These are phyloP conservation scores for Penicillium decumbens DNA, from an alignment of 2,329 filamentous ascomycete species.

Conservation along the genomic window DNA sequence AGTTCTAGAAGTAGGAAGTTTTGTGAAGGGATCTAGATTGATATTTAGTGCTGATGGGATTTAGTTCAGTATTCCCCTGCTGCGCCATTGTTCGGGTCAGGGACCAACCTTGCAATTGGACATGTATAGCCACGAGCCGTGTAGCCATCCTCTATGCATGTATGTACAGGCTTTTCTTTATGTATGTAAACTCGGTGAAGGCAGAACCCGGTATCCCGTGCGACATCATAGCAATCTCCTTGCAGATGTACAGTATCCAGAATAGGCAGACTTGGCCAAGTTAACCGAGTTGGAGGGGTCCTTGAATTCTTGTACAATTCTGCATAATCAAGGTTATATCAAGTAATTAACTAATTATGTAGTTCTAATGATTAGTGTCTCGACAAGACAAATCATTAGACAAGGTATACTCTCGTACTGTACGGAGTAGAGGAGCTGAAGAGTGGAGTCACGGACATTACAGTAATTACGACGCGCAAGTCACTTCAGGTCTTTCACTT, in stretches of 20 bases:
- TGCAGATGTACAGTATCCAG: not conserved
- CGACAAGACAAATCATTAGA: too few species aligned
- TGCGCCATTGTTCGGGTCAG: conserved; percentile 4
- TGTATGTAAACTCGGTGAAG: not conserved
- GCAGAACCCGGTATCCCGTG: not conserved
- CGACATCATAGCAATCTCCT: conserved; percentile 8
- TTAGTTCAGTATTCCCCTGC: not conserved
- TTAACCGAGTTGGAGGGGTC: not conserved
- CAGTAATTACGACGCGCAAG: conserved; percentile 17
- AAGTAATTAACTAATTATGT: too few species aligned
- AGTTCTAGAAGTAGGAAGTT: not conserved
- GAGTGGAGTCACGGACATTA: conserved; percentile 8
- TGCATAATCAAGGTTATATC: too few species aligned
- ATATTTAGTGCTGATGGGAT: not conserved
- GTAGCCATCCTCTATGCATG: too few species aligned
- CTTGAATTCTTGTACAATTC: not conserved
- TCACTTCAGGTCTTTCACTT: conserved; percentile 9
- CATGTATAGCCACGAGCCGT: too few species aligned
- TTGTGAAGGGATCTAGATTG: too few species aligned
- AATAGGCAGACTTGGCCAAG: not conserved
- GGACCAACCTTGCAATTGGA: not conserved
- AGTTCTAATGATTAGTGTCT: too few species aligned
- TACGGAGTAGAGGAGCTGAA: conserved; percentile 7
- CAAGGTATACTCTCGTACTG: too few species aligned
- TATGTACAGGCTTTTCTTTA: too few species aligned